Evolutionary conservation across 257 asterid species (phyloP).

Genomic region (Nemophila menziesii): DNA sequence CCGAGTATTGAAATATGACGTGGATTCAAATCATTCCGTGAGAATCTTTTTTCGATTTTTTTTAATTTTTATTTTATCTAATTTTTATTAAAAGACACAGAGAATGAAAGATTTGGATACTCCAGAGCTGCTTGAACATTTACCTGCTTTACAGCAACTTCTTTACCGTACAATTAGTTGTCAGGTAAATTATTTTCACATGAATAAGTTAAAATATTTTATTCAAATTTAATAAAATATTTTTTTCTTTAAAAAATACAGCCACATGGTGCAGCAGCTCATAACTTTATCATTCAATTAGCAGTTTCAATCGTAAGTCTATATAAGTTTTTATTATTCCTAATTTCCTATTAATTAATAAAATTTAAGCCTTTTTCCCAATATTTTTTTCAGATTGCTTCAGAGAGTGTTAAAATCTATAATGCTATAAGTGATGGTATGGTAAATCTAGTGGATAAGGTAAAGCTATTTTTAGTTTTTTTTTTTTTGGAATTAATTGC

Average conservation of each 20-base stretch:
- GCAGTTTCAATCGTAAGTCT: slow-evolving; percentile 81
- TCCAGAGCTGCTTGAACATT: slow-evolving; percentile 64
- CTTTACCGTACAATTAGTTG: slow-evolving; percentile 80
- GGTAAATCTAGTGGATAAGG: slow-evolving; percentile 96
- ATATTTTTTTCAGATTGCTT: slow-evolving; percentile 72
- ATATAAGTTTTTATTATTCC: slow-evolving; percentile 3
- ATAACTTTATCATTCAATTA: slow-evolving; percentile 69
- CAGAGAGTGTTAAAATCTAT: slow-evolving; percentile 83
- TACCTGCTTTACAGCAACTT: slow-evolving; percentile 81
- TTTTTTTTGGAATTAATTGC: background rate
- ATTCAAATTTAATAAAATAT: too few species aligned
- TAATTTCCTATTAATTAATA: slow-evolving; percentile 9
- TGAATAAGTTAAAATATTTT: too few species aligned
- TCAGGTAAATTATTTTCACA: slow-evolving; percentile 48
- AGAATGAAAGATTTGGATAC: slow-evolving; percentile 87
- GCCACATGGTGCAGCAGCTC: slow-evolving; percentile 98
- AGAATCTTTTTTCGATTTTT: slow-evolving; percentile 2
- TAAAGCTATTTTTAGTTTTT: slow-evolving; percentile 19
- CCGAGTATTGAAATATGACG: slow-evolving; percentile 73
- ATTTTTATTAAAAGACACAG: slow-evolving; percentile 27
- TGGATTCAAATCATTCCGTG: slow-evolving; percentile 72
- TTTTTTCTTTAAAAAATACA: slow-evolving; percentile 22
- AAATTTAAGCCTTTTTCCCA: too few species aligned
- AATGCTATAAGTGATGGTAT: slow-evolving; percentile 81
- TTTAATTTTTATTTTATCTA: slow-evolving; percentile 3